phyloP scores from a whole-genome alignment of 257 asterid species.

The Parsonsia alboflavescens region DNA sequence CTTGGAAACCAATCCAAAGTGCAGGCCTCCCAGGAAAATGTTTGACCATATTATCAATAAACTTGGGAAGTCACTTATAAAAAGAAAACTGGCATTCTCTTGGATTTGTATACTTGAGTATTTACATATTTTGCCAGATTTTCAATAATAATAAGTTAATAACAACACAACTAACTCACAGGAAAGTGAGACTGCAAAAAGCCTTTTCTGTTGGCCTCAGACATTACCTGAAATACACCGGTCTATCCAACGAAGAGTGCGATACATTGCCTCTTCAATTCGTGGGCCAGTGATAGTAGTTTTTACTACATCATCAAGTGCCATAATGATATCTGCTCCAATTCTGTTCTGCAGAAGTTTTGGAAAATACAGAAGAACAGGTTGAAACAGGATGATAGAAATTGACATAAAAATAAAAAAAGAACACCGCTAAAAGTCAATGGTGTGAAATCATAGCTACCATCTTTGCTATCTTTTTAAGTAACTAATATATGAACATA shows the following conservation, averaged over 20 bases:
- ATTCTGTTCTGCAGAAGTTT: conserved; percentile 72
- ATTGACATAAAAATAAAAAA: conserved; percentile 1
- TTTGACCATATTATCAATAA: neutral
- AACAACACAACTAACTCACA: neutral
- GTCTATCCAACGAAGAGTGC: conserved; percentile 99
- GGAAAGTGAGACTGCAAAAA: neutral
- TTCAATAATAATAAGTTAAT: too few species aligned
- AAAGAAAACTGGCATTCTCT: neutral
- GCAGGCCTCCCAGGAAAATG: neutral
- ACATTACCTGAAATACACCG: conserved; percentile 86
- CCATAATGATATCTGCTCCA: conserved; percentile 99
- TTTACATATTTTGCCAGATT: neutral
- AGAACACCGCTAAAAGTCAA: neutral
- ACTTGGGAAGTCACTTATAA: neutral
- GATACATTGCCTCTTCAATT: conserved; percentile 95
- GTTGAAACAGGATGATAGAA: conserved; percentile 5
- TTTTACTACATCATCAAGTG: conserved; percentile 97
- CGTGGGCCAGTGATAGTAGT: conserved; percentile 97
- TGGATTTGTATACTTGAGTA: neutral
- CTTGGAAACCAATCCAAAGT: neutral
- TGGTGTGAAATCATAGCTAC: neutral
- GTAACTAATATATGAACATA: neutral
- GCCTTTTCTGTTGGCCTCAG: neutral
- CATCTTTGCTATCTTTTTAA: neutral
- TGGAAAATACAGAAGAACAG: conserved; percentile 15